Percentiles rank a stretch among this genome's conserved stretches.
These are phyloP conservation scores for Hyaloscypha variabilis DNA, from an alignment of 495 filamentous ascomycete species.

Conservation along the genomic window DNA sequence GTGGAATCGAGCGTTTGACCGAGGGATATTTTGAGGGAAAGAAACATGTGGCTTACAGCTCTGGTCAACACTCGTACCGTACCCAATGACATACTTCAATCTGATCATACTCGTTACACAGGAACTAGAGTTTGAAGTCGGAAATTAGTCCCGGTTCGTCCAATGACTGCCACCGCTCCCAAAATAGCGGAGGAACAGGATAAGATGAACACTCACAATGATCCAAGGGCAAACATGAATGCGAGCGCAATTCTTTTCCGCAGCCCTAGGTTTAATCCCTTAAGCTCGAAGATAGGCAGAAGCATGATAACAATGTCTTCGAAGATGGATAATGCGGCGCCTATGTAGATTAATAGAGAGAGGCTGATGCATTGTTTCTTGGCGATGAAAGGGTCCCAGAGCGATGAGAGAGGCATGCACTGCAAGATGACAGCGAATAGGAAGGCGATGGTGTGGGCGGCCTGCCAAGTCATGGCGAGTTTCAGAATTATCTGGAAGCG, in stretches of 20 bases:
- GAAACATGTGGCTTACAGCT: conserved; percentile 19
- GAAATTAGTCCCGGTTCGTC: no score
- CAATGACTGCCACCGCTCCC: no score
- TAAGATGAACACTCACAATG: no score
- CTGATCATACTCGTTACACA: conserved; percentile 36
- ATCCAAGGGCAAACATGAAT: conserved; percentile 7
- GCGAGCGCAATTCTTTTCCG: conserved; percentile 37
- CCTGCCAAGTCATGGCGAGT: conserved; percentile 36
- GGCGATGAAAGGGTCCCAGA: conserved; percentile 32
- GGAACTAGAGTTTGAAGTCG: no score
- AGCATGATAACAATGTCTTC: conserved; percentile 42
- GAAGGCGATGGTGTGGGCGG: conserved; percentile 41
- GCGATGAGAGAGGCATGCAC: conserved; percentile 42
- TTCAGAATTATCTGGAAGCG: conserved; percentile 31
- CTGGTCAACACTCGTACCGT: conserved; percentile 28
- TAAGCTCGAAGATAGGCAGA: conserved; percentile 37
- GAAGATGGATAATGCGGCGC: conserved; percentile 36
- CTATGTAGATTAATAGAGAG: conserved; percentile 35
- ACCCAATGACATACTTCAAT: conserved; percentile 33
- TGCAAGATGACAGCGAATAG: conserved; percentile 42
- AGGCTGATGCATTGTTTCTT: conserved; percentile 37
- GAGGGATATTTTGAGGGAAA: no score
- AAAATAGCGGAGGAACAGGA: no score
- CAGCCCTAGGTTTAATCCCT: conserved; percentile 36
- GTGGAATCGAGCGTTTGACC: no score